These are phyloP conservation scores for Petunia axillaris DNA, from an alignment of 257 asterid species.

Conservation along the genomic window DNA sequence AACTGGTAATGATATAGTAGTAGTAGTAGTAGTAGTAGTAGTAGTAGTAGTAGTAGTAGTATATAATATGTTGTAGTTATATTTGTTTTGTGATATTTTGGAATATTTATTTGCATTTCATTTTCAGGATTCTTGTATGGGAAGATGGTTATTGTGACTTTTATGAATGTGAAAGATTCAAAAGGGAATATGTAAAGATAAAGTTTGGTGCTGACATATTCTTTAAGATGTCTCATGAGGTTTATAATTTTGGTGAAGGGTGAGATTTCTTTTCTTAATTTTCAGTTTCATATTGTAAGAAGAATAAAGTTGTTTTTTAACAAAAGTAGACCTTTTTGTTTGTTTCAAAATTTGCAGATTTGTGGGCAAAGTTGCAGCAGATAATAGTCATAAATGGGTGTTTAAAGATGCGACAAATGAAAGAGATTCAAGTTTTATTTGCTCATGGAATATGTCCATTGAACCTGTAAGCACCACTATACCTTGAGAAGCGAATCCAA, in stretches of 20 bases:
- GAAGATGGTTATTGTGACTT: constrained; percentile 88
- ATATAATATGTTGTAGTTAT: no score
- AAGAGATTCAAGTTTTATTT: constrained; percentile 54
- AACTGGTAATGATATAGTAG: constrained; percentile 55
- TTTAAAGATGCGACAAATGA: constrained; percentile 60
- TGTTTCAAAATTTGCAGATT: constrained; percentile 44
- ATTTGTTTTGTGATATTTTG: neutral
- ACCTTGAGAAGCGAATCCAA: neutral
- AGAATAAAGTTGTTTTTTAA: neutral
- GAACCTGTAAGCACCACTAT: constrained; percentile 56
- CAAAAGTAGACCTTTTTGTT: neutral
- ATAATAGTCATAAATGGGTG: constrained; percentile 84
- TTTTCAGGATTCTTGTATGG: constrained; percentile 87
- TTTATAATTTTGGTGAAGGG: constrained; percentile 91
- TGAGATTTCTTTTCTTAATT: constrained; percentile 24
- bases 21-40: neutral
- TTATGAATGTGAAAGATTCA: constrained; percentile 62
- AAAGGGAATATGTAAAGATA: constrained; percentile 48
- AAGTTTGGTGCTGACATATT: constrained; percentile 79
- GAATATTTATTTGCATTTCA: constrained; percentile 15
- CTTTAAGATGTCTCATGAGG: constrained; percentile 88
- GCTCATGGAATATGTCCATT: constrained; percentile 71
- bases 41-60: neutral
- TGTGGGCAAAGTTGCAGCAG: constrained; percentile 89
- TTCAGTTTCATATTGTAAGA: constrained; percentile 1